Base-by-base conservation (phyloP, 345 rosid genomes). In the Populus pruinosa region DNA sequence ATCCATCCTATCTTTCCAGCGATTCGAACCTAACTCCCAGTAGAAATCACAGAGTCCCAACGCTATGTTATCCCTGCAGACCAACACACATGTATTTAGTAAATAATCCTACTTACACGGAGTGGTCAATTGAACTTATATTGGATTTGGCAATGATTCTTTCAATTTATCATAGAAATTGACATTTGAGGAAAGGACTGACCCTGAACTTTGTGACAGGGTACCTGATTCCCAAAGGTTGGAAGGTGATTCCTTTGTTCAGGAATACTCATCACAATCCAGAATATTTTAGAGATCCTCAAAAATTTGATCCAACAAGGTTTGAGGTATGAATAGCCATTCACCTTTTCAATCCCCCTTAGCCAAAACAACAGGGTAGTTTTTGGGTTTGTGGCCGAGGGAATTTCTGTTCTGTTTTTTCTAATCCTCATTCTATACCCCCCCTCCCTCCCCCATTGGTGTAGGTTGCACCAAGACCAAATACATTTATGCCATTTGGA, bases 241-340 rank as follows among this genome's bases (percentile, higher is more conserved):
- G 94, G 92, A 92, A 92, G 87, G 97, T 89, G 66, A 84, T 92
- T 91, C 97, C 97, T 75, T 82, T 89, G 72, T 90, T 92, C 86
- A 89, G 97, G 82, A 92, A 86, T 83, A 83, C 89, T 77, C 97
- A 92, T 77, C 94, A 89, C 86, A 85, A 83, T 84, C 90, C 90
- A 62, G 85, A 90, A 62, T 86, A 81, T 78, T 92, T 88, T 74
- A 67, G 70, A 18, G 89, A 92, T 80, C 94, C 97, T 16, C 86
- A 90, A 12, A 88, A 86, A 35, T 89, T 92, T 71, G 91, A 92
- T 77, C 91, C 94, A 55, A 86, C 87, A 17, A 87, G 97, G 82
- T 92, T 92, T 82, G 91, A 92, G 94, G 97, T 92, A 78, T 23
- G 73, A 16, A 43, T 25, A n/a, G 74, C 12, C 23, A 9, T 20